Evolutionary conservation across 2,329 filamentous ascomycete species (phyloP), one percentile per base, ranked within the genome.

Genomic region (Teratosphaeriaceae sp.): DNA sequence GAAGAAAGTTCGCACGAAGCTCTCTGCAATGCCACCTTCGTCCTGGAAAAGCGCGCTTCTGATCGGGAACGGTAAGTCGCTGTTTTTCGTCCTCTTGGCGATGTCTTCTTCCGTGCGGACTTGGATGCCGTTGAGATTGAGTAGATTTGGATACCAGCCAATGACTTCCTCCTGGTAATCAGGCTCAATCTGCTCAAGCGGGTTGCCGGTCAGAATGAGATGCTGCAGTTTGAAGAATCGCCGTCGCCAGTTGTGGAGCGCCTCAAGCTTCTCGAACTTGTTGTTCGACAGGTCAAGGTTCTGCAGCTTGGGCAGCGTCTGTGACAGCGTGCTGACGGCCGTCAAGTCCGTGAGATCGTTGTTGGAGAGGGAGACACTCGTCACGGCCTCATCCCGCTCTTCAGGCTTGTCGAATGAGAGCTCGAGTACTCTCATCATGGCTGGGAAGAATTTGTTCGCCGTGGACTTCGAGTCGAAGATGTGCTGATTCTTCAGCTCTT

Each of bases 271-370:
- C 45, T 75, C 72, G 55, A 98, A 79, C 30, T 81, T 78, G 66
- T 97, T 97, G 59, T 82, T 79, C 42, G 87, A 92, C 20, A 97
- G 76, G 53, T 96, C 90, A 11, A 98, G 78, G 52, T 95, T 89
- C 61, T 87, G 82, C 46, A 97, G 72, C 48, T 89, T 84, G 0
- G 89, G 88, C 42, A 97, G 85, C 0, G 85, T 88, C 40, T 79
- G 76, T 8, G 87, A 80, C 1, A 97, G 74, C 1, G 80, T 74
- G 40, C 83, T 86, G 39, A 97, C 83, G 41, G 83, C 76, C 16
- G 71, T 63, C 27, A 95, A 77, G 49, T 85, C 82, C 39, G 78
- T 71, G 35, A 97, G 80, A 47, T 80, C 79, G 65, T 97, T 97
- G 61, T 80, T 79, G 15, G 84, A 81, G 11, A 98, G 75, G 27